A percentile compares a stretch with the other conserved stretches of the same genome.
phyloP scores from a whole-genome alignment of 768 basidiomycete species.

The Exsudoporus frostii region DNA sequence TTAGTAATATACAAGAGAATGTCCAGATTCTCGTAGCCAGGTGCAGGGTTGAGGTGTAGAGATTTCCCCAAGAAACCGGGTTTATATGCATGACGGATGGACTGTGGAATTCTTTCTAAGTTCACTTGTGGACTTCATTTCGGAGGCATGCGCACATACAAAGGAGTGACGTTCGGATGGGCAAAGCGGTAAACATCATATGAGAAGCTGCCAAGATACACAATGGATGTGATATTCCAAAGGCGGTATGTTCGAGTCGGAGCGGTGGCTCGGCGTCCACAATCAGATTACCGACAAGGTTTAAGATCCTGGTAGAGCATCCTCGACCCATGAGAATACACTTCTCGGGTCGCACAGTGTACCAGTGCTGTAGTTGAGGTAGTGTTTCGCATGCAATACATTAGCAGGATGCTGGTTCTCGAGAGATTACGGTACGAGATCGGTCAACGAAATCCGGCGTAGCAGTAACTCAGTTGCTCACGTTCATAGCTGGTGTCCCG shows the following conservation, averaged over 20 bases:
- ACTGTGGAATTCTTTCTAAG: background rate
- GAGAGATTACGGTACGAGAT: background rate
- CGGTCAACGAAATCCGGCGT: background rate
- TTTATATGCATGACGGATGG: background rate
- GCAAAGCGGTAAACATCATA: background rate
- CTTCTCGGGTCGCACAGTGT: too few relatives aligned
- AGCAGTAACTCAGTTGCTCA: background rate
- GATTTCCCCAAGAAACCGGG: background rate
- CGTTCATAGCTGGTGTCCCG: background rate
- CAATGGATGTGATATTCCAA: background rate
- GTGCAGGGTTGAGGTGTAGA: background rate
- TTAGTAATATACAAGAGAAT: background rate
- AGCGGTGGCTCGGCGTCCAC: background rate
- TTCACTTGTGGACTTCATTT: background rate
- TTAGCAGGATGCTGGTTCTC: background rate
- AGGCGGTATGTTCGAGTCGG: background rate
- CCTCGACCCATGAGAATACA: background rate
- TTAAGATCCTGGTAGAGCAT: background rate
- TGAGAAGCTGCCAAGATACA: background rate
- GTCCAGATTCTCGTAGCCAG: conserved; percentile 3
- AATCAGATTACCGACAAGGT: background rate
- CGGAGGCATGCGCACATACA: background rate
- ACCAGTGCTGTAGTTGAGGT: too few relatives aligned
- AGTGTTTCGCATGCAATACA: too few relatives aligned
- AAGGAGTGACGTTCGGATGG: background rate